These are phyloP conservation scores for Leccinum pseudoinsigne DNA, from an alignment of 1,284 basidiomycete genomes.

Conservation along the genomic window DNA sequence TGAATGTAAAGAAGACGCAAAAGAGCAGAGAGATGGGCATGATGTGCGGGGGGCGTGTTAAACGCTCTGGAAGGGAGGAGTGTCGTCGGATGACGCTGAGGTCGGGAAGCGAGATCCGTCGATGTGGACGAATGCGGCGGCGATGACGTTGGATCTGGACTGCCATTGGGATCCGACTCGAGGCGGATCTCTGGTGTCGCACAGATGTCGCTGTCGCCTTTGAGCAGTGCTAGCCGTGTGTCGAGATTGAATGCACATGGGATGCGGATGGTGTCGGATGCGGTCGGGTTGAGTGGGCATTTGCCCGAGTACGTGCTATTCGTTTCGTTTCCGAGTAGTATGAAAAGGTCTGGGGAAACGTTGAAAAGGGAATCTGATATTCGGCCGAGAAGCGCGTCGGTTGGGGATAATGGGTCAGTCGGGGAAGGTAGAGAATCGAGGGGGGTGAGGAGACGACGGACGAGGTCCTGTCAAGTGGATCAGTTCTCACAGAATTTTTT, in stretches of 20 bases:
- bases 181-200: conserved; percentile 58
- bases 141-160: conserved; percentile 29
- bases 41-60: conserved; percentile 49
- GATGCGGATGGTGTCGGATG: conserved; percentile 50
- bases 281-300: conserved; percentile 55
- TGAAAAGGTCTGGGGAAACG: conserved; percentile 54
- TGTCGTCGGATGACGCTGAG: conserved; percentile 41
- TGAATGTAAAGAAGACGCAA: conserved; percentile 75
- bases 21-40: conserved; percentile 61
- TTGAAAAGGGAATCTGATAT: conserved; percentile 58
- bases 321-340: conserved; percentile 51
- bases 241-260: conserved; percentile 53
- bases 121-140: background rate
- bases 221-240: conserved; percentile 49
- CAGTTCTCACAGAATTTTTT: background rate
- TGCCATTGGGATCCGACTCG: conserved; percentile 35
- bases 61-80: conserved; percentile 52
- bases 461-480: conserved; percentile 52
- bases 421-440: conserved; percentile 51
- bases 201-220: conserved; percentile 26
- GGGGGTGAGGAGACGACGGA: conserved; percentile 59
- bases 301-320: conserved; percentile 36
- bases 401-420: conserved; percentile 39
- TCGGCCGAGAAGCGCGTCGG: conserved; percentile 51
- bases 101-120: conserved; percentile 22